phyloP scores from a whole-genome alignment of 495 filamentous ascomycete species.

The Penicillium simplicissimum region DNA sequence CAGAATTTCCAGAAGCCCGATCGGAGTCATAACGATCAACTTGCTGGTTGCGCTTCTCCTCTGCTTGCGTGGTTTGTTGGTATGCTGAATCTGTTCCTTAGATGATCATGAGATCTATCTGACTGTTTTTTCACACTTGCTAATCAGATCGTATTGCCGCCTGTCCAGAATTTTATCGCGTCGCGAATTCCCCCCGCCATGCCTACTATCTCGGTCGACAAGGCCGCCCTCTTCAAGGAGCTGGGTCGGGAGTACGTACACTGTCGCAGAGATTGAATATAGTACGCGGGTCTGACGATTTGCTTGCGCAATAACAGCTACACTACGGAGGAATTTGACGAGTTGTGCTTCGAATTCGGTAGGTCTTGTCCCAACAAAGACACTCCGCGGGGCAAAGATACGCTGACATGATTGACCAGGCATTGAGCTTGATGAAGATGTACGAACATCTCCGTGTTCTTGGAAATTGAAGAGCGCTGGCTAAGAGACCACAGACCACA shows the following conservation, averaged over 20 bases:
- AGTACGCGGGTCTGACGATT: conserved; percentile 2
- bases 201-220: conserved; percentile 94
- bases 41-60: conserved; percentile 9
- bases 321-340: conserved; percentile 91
- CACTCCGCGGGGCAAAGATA: conserved; percentile 31
- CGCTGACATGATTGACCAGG: conserved; percentile 51
- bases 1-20: conserved; percentile 26
- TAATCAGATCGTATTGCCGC: neutral
- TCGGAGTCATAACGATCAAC: conserved; percentile 29
- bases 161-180: conserved; percentile 23
- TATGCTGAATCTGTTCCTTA: neutral
- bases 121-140: neutral
- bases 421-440: conserved; percentile 96
- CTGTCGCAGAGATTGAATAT: neutral
- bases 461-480: neutral
- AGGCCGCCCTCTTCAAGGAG: conserved; percentile 90
- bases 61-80: conserved; percentile 11
- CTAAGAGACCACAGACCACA: conserved; percentile 58
- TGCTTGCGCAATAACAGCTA: conserved; percentile 54
- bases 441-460: conserved; percentile 30
- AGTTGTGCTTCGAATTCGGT: conserved; percentile 98
- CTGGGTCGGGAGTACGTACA: conserved; percentile 78
- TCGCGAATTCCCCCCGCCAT: conserved; percentile 42
- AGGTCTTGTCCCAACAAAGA: conserved; percentile 25
- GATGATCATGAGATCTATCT: neutral